phyloP scores from a whole-genome alignment of 805 yeast genomes.

The Ogataea naganishii region DNA sequence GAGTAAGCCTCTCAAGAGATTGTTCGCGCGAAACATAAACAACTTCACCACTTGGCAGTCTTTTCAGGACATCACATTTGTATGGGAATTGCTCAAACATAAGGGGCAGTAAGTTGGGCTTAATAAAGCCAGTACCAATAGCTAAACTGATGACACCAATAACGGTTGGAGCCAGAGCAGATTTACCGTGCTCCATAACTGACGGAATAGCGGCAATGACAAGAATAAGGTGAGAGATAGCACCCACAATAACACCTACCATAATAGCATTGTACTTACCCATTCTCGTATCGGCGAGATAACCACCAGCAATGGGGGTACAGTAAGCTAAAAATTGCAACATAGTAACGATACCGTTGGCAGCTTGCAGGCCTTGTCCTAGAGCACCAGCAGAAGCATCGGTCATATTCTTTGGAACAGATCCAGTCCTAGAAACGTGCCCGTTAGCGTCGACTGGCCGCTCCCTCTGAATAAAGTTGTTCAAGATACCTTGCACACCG shows the following conservation, averaged over 20 bases:
- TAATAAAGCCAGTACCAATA: constrained; percentile 44
- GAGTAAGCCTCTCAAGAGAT: constrained; percentile 28
- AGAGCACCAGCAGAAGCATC: constrained; percentile 41
- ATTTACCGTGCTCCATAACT: constrained; percentile 27
- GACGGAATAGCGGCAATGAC: constrained; percentile 41
- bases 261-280: constrained; percentile 42
- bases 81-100: constrained; percentile 57
- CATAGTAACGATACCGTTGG: constrained; percentile 38
- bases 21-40: constrained; percentile 47
- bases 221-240: constrained; percentile 37
- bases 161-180: constrained; percentile 31
- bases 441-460: constrained; percentile 38
- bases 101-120: constrained; percentile 43
- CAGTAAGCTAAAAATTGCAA: constrained; percentile 41
- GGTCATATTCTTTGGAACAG: constrained; percentile 23
- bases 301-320: constrained; percentile 45
- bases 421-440: no score
- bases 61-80: constrained; percentile 49
- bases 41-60: constrained; percentile 52
- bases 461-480: constrained; percentile 45
- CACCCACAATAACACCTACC: constrained; percentile 39
- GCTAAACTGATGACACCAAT: constrained; percentile 32
- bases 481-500: constrained; percentile 33
- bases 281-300: constrained; percentile 36
- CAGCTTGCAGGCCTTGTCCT: constrained; percentile 33